Percentiles rank a stretch among this genome's conserved stretches.
Evolutionary conservation across 148 eudicot species (phyloP).

Genomic region (Camellia japonica): DNA sequence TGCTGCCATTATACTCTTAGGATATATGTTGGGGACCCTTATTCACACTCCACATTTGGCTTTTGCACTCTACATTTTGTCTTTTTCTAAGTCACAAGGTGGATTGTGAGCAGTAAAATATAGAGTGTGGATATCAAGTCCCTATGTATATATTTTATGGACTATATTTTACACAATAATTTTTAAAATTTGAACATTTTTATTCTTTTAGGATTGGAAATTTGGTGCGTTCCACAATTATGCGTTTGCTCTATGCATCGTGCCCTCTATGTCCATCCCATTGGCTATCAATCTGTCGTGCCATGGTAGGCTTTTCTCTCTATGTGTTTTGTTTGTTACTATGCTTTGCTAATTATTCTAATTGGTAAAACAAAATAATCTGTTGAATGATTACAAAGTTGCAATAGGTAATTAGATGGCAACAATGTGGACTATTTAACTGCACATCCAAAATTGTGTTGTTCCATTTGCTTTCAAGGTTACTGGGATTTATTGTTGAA

Average conservation of each 20-base stretch:
- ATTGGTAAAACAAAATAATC: neutral
- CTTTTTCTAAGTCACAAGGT: too few species aligned
- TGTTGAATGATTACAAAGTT: neutral
- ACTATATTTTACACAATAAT: neutral
- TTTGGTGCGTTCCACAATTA: slow-evolving; percentile 74
- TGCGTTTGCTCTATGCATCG: slow-evolving; percentile 85
- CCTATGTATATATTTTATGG: neutral
- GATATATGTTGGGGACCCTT: too few species aligned
- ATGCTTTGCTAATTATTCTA: neutral
- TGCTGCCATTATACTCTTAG: neutral
- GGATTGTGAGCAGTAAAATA: too few species aligned
- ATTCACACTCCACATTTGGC: too few species aligned
- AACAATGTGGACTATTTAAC: neutral
- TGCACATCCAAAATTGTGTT: too few species aligned
- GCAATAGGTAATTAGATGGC: neutral
- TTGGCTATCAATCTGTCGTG: slow-evolving; percentile 79
- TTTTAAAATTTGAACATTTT: slow-evolving; percentile 1
- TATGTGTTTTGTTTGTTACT: neutral
- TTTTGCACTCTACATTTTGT: too few species aligned
- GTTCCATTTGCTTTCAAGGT: neutral
- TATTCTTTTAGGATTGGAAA: slow-evolving; percentile 63
- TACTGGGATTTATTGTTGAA: neutral
- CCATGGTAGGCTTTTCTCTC: slow-evolving; percentile 48
- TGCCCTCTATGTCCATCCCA: slow-evolving; percentile 77
- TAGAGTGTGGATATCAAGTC: too few species aligned